Conservation (phyloP, 2,329 filamentous ascomycete species). For the Pyrenochaeta sp. region DNA sequence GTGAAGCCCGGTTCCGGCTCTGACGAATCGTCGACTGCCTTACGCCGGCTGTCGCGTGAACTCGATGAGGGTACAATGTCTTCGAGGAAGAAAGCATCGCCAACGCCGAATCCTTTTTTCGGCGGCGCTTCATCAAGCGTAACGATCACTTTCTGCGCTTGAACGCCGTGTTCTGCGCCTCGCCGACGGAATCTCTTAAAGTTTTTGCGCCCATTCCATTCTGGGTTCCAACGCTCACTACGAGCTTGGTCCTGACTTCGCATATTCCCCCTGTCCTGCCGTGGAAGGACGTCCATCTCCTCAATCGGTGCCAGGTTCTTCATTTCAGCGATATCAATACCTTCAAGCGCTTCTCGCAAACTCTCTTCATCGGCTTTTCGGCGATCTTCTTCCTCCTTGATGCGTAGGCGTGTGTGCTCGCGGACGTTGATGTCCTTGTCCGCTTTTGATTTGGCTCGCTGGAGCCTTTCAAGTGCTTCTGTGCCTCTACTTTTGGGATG, state of each 20-base stretch:
- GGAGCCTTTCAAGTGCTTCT: slow-evolving; percentile 54
- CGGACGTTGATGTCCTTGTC: slow-evolving; percentile 69
- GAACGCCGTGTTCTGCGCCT: slow-evolving; percentile 48
- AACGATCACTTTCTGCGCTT: slow-evolving; percentile 69
- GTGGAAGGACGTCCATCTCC: slow-evolving; percentile 70
- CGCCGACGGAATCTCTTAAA: slow-evolving; percentile 84
- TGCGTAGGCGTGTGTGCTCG: slow-evolving; percentile 55
- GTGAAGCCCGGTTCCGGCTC: slow-evolving; percentile 42
- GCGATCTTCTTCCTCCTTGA: slow-evolving; percentile 61
- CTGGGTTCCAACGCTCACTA: slow-evolving; percentile 80
- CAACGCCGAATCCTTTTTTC: slow-evolving; percentile 75
- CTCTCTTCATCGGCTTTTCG: slow-evolving; percentile 71
- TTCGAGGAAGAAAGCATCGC: slow-evolving; percentile 79
- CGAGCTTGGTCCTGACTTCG: slow-evolving; percentile 38
- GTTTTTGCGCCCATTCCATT: slow-evolving; percentile 94
- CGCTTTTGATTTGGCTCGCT: slow-evolving; percentile 54
- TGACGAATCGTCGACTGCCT: slow-evolving; percentile 26
- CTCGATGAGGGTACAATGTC: slow-evolving; percentile 28
- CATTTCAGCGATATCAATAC: slow-evolving; percentile 75
- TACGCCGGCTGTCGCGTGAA: slow-evolving; percentile 20
- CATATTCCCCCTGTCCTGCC: slow-evolving; percentile 33
- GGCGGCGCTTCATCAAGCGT: slow-evolving; percentile 72
- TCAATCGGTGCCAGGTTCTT: slow-evolving; percentile 79
- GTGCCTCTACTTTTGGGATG: slow-evolving; percentile 27
- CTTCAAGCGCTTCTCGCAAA: slow-evolving; percentile 65